A percentile compares a stretch with the other conserved stretches of the same genome.
Conservation (phyloP, 495 filamentous ascomycete species). For the Neurospora sp. region DNA sequence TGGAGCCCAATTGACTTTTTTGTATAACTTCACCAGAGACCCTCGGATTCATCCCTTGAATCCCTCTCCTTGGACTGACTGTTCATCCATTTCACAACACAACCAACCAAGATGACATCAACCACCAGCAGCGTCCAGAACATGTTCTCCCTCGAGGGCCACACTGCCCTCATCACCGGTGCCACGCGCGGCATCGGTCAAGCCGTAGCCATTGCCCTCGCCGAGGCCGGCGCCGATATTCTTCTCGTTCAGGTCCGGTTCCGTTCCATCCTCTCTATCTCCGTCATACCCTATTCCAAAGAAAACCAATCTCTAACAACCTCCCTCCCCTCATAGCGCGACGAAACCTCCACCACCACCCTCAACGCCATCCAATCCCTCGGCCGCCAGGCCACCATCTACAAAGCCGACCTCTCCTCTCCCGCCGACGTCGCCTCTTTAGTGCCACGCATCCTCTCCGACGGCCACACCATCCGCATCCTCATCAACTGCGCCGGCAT, state of each 20-base stretch:
- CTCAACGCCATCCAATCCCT: conserved; percentile 50
- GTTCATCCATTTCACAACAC: not conserved
- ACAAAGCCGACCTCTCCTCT: conserved; percentile 63
- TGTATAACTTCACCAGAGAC: not conserved
- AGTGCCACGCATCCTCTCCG: conserved; percentile 48
- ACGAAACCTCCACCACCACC: conserved; percentile 54
- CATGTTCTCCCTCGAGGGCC: conserved; percentile 48
- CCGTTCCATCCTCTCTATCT: not conserved
- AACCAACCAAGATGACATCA: conserved; percentile 2
- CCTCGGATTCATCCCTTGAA: not conserved
- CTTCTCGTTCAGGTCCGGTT: conserved; percentile 53
- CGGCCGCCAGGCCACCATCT: conserved; percentile 53
- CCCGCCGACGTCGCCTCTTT: conserved; percentile 48
- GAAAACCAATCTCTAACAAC: not conserved
- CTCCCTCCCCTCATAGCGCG: conserved; percentile 37
- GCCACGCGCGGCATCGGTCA: conserved; percentile 83
- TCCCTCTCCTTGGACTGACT: not conserved
- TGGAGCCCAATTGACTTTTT: not conserved
- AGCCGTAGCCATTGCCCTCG: conserved; percentile 68
- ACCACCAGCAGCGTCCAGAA: not conserved
- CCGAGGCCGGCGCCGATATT: conserved; percentile 77
- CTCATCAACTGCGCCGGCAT: conserved; percentile 83
- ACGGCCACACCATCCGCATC: conserved; percentile 55
- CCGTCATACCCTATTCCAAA: not conserved
- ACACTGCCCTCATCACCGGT: conserved; percentile 79